Evolutionary conservation across 2,329 filamentous ascomycete species (phyloP).

Genomic region (Calonectria montana): DNA sequence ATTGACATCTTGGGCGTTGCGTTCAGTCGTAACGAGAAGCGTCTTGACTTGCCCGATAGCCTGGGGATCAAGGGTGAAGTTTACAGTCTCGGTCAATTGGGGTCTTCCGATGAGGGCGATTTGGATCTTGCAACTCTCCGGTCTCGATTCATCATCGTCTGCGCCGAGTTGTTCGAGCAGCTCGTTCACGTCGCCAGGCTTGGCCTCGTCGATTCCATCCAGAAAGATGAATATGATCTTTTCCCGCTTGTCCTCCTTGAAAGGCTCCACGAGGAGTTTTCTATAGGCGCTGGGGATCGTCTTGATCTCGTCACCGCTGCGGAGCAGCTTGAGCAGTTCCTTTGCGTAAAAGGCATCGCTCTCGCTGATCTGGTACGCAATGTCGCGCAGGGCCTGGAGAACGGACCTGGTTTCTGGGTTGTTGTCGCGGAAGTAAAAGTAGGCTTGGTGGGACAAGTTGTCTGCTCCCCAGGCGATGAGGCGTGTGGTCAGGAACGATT

Average conservation of each 20-base stretch:
- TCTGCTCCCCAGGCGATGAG: conserved; percentile 54
- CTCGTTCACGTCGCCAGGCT: conserved; percentile 50
- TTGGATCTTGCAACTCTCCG: conserved; percentile 43
- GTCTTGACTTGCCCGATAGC: conserved; percentile 49
- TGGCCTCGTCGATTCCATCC: conserved; percentile 60
- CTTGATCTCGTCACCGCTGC: conserved; percentile 54
- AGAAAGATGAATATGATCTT: conserved; percentile 57
- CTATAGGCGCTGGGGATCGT: conserved; percentile 58
- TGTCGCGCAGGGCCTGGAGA: conserved; percentile 56
- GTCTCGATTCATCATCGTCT: conserved; percentile 30
- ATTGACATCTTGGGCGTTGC: conserved; percentile 55
- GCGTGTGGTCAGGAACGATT: conserved; percentile 58
- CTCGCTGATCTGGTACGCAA: conserved; percentile 60
- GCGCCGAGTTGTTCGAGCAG: conserved; percentile 50
- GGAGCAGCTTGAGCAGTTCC: conserved; percentile 48
- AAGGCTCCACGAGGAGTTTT: conserved; percentile 54
- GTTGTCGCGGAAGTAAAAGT: conserved; percentile 62
- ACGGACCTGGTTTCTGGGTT: conserved; percentile 58
- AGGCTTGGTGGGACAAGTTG: conserved; percentile 51
- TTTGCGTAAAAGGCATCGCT: conserved; percentile 58
- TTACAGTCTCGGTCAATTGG: conserved; percentile 53
- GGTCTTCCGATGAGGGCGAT: conserved; percentile 56
- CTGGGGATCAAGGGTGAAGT: conserved; percentile 47
- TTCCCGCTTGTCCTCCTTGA: conserved; percentile 45
- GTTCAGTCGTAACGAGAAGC: conserved; percentile 55